These are phyloP conservation scores for Pezicula neosporulosa DNA, from an alignment of 2,329 filamentous ascomycete genomes.

Conservation along the genomic window DNA sequence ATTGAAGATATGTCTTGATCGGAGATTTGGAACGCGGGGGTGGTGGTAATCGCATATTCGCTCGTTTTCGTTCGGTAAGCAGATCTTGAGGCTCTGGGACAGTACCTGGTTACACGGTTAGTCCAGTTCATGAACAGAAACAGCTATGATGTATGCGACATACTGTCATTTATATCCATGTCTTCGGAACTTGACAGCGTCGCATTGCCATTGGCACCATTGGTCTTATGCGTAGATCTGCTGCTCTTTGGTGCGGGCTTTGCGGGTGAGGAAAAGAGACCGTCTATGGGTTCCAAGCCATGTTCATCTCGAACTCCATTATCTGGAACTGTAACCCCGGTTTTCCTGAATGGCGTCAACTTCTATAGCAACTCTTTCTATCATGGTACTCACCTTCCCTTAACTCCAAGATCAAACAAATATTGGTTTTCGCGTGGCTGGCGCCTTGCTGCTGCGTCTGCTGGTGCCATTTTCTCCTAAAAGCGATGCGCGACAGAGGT, in stretches of 20 bases:
- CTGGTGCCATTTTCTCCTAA: constrained; percentile 12
- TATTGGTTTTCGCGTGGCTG: constrained; percentile 38
- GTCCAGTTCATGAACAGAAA: not conserved
- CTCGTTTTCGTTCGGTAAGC: constrained; percentile 33
- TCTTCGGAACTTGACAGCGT: constrained; percentile 50
- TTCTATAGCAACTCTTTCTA: constrained; percentile 6
- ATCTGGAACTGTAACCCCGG: constrained; percentile 78
- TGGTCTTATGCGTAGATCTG: constrained; percentile 4
- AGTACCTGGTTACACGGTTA: constrained; percentile 35
- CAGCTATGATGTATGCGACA: constrained; percentile 3
- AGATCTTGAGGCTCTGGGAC: constrained; percentile 43
- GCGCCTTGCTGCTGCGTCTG: constrained; percentile 17
- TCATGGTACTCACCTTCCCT: constrained; percentile 39
- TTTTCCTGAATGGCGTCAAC: constrained; percentile 62
- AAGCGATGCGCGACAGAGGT: not conserved
- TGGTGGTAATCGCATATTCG: constrained; percentile 24
- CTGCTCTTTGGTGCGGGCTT: constrained; percentile 36
- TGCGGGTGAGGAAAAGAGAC: constrained; percentile 84
- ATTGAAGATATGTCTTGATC: constrained; percentile 29
- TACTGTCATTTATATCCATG: constrained; percentile 64
- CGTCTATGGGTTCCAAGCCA: constrained; percentile 84
- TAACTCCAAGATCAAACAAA: constrained; percentile 46
- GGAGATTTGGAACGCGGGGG: constrained; percentile 30
- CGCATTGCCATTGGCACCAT: constrained; percentile 28
- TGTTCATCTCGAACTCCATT: constrained; percentile 81